These are phyloP conservation scores for Didymella keratinophila DNA, from an alignment of 2,329 filamentous ascomycete species.

Conservation along the genomic window DNA sequence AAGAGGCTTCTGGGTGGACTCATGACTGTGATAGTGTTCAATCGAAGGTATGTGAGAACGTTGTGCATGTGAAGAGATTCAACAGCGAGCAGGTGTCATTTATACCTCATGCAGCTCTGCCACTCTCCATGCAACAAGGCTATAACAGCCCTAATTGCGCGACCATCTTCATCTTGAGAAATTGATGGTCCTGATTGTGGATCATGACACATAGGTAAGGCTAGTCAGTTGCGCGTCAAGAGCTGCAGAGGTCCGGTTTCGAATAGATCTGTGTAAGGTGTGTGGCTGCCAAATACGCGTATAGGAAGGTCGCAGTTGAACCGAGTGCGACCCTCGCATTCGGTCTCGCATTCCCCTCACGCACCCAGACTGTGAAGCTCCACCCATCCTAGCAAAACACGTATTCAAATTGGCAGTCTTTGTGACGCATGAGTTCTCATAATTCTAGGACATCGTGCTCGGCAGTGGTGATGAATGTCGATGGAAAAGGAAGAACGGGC, in stretches of 20 bases:
- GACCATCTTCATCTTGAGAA: slow-evolving; percentile 1
- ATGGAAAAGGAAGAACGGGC: too few relatives aligned
- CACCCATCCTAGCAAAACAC: too few relatives aligned
- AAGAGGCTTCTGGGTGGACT: not conserved
- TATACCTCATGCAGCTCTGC: not conserved
- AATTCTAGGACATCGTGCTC: too few relatives aligned
- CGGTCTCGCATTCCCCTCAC: not conserved
- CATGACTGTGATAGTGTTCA: not conserved
- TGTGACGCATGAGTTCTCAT: too few relatives aligned
- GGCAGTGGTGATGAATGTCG: too few relatives aligned
- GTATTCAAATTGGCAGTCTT: too few relatives aligned
- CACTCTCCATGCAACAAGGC: not conserved
- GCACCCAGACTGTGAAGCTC: too few relatives aligned
- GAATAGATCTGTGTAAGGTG: not conserved
- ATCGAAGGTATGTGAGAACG: not conserved
- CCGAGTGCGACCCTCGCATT: not conserved
- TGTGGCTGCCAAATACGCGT: not conserved
- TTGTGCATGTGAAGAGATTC: not conserved
- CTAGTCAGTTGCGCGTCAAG: slow-evolving; percentile 5
- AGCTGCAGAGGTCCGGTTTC: slow-evolving; percentile 5
- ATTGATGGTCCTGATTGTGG: not conserved
- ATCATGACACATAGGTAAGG: not conserved
- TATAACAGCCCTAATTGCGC: not conserved
- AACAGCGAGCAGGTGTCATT: not conserved
- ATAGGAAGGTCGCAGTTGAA: not conserved